Evolutionary conservation across 2,329 filamentous ascomycete species (phyloP), one percentile per base, ranked within the genome.

Genomic region (Pestalotiopsis sp.): DNA sequence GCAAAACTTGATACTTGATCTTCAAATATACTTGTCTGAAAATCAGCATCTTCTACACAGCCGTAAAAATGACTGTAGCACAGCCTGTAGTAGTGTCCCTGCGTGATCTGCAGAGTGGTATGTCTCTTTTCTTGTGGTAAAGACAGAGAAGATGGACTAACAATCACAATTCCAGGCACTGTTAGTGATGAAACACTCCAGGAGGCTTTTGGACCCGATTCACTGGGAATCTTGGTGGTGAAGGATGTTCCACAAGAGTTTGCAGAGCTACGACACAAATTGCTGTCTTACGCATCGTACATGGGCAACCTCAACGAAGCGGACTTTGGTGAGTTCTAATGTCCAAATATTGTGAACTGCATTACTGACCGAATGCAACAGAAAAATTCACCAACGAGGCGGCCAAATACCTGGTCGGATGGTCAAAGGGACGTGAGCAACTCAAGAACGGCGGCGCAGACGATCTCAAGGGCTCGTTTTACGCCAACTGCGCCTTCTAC

Each of bases 191-290:
- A 89, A 68, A 87, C 88, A 0, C 85, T 96, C 12, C 88, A 93
- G 74, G 81, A 92, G 73, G 96, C 96, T 0, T 98, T 99, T 78
- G 96, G 96, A 0, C 94, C 95, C 1, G 90, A 93, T 31, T 97
- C 94, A 2, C 85, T 98, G 13, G 96, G 96, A 0, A 97, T 99
- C 66, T 91, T 99, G 67, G 84, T 98, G n/a, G 95, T 99, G 62
- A 94, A 92, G 78, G 93, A 94, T 77, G 88, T 98, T 0, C 93
- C 94, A 0, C 71, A 85, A 5, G 84, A 89, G 66, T 99, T 97
- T 75, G 80, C 87, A 14, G 81, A 86, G n/a, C 83, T 98, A 58
- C 89, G 96, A 70, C 88, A 88, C 69, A 87, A 88, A 69, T 87
- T 97, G 2, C 86, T 99, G 6, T 96, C 93, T 0, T 96, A 96